Evolutionary conservation across 768 basidiomycete species (phyloP).

Genomic region (Tylopilus cervinicoccineus): DNA sequence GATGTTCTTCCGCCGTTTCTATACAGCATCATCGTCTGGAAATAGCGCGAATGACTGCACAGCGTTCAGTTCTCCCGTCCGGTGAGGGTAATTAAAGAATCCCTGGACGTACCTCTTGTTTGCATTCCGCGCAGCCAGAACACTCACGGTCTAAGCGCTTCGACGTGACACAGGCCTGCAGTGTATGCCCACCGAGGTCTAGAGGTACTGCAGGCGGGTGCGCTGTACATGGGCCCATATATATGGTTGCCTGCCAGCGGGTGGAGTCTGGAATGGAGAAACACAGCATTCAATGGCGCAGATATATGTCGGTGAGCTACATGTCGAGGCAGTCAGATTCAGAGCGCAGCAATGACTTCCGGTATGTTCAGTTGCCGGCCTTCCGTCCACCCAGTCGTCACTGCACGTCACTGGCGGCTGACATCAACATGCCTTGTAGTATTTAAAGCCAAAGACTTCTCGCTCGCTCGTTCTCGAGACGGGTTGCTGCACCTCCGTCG

Average conservation of each 20-base stretch:
- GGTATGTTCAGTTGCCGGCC: no score
- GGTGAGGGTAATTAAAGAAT: not conserved
- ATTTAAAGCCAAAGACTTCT: not conserved
- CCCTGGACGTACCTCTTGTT: not conserved
- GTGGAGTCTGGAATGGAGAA: no score
- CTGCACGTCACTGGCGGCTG: constrained; percentile 6
- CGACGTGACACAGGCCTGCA: not conserved
- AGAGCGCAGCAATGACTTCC: no score
- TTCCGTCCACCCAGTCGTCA: no score
- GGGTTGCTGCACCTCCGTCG: not conserved
- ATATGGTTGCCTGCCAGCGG: no score
- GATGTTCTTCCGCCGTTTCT: not conserved
- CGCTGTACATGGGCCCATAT: no score
- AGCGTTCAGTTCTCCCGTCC: not conserved
- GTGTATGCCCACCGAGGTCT: no score
- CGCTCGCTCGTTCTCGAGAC: not conserved
- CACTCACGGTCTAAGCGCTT: not conserved
- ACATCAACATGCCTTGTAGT: not conserved
- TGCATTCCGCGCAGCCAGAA: not conserved
- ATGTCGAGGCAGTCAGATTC: no score
- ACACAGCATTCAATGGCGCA: no score
- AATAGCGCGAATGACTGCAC: not conserved
- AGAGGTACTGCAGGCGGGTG: no score
- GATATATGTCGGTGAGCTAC: no score
- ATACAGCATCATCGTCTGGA: not conserved